These are phyloP conservation scores for Rhodamnia rubescens DNA, from an alignment of 345 rosid species.

Conservation along the genomic window DNA sequence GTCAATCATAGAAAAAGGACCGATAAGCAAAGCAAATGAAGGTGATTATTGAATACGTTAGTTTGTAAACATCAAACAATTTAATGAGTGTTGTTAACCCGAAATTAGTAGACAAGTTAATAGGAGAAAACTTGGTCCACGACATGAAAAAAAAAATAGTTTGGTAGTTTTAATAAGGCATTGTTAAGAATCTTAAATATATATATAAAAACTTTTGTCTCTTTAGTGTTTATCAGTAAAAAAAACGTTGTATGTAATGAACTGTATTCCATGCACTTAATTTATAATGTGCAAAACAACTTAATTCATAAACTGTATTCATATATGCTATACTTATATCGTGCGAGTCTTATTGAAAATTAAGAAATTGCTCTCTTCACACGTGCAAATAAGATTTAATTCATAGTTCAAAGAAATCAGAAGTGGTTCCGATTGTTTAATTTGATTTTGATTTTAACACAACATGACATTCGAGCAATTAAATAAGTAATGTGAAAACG, in stretches of 20 bases:
- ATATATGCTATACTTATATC: too few species aligned
- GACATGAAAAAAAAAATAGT: not conserved
- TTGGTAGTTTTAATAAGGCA: not conserved
- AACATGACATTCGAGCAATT: not conserved
- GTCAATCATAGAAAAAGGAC: not conserved
- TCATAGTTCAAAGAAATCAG: not conserved
- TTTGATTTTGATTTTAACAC: not conserved
- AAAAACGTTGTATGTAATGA: not conserved
- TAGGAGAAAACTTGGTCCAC: not conserved
- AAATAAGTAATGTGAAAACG: not conserved
- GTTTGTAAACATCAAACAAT: not conserved
- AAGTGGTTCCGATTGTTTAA: not conserved
- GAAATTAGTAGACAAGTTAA: not conserved
- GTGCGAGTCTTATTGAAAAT: not conserved
- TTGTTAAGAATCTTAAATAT: not conserved
- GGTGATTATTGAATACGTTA: not conserved
- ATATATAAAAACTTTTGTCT: too few species aligned
- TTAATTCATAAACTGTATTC: not conserved
- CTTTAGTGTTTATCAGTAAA: not conserved
- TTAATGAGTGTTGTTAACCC: not conserved
- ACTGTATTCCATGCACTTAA: not conserved
- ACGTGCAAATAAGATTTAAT: not conserved
- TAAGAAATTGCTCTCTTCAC: not conserved
- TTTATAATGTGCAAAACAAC: not conserved
- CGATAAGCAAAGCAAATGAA: not conserved